Percentiles rank a stretch among this genome's conserved stretches.
Evolutionary conservation across 179 eudicot species (phyloP).

Genomic region (Camellia oleifera): DNA sequence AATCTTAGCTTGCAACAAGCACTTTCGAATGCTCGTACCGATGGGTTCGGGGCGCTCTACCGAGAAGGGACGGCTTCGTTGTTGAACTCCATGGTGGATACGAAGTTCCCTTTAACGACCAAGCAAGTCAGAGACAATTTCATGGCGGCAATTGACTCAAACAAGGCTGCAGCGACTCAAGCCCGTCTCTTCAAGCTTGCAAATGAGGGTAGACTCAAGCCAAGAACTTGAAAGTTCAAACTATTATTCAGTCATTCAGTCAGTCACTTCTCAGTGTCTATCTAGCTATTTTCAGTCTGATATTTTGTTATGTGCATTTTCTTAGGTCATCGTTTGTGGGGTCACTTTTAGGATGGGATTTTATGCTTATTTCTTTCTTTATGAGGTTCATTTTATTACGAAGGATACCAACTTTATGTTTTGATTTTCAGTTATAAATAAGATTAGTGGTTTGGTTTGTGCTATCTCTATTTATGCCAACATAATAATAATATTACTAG

Average conservation of each 20-base stretch:
- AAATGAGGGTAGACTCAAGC: constrained; percentile 59
- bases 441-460: constrained; percentile 13
- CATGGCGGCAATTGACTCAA: constrained; percentile 41
- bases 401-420: constrained; percentile 13
- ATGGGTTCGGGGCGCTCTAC: constrained; percentile 67
- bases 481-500: not conserved
- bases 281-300: constrained; percentile 1
- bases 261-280: not conserved
- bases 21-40: constrained; percentile 50
- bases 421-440: not conserved
- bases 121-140: constrained; percentile 56
- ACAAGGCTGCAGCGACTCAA: constrained; percentile 65
- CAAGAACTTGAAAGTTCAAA: constrained; percentile 20
- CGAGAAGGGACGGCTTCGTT: constrained; percentile 81
- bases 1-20: constrained; percentile 51
- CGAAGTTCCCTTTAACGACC: constrained; percentile 55
- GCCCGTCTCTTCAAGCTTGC: constrained; percentile 80
- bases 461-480: not conserved
- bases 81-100: constrained; percentile 67
- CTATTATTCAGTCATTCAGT: too few species aligned
- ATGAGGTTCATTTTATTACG: not conserved
- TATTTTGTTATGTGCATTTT: constrained; percentile 12
- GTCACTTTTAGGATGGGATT: not conserved
- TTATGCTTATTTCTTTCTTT: not conserved
- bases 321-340: not conserved